These are phyloP conservation scores for Beta vulgaris DNA, from an alignment of 148 eudicot genomes.

Conservation along the genomic window DNA sequence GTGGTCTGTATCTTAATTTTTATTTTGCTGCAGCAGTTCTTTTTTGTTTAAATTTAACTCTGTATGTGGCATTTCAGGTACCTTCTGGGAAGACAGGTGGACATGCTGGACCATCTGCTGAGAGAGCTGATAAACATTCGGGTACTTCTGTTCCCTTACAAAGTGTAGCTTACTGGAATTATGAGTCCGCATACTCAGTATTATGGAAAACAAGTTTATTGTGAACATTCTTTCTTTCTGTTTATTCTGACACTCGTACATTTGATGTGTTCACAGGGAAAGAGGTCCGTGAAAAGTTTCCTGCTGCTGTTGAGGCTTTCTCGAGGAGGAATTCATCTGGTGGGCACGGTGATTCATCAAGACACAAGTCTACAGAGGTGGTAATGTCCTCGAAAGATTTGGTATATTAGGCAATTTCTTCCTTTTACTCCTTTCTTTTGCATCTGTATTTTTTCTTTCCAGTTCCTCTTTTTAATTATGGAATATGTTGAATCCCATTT, in stretches of 20 bases:
- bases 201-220: neutral
- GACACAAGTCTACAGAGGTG: constrained; percentile 34
- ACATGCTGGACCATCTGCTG: constrained; percentile 33
- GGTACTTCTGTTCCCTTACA: constrained; percentile 17
- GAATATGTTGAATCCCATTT: too few relatives aligned
- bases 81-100: constrained; percentile 29
- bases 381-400: constrained; percentile 29
- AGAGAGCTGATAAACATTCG: constrained; percentile 28
- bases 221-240: neutral
- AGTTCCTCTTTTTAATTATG: neutral
- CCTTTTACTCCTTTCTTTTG: neutral
- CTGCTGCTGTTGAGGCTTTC: constrained; percentile 38
- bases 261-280: constrained; percentile 25
- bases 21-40: neutral
- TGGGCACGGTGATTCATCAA: constrained; percentile 38
- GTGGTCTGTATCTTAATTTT: neutral
- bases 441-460: neutral
- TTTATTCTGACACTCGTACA: neutral
- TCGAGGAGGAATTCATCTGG: constrained; percentile 37
- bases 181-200: too few relatives aligned
- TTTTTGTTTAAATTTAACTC: too few relatives aligned
- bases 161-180: neutral
- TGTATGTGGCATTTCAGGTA: constrained; percentile 23
- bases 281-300: constrained; percentile 32
- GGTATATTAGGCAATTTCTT: constrained; percentile 14